Evolutionary conservation across 345 rosid genomes (phyloP), one percentile per base, ranked within the genome.

Genomic region (Camelina neglecta): DNA sequence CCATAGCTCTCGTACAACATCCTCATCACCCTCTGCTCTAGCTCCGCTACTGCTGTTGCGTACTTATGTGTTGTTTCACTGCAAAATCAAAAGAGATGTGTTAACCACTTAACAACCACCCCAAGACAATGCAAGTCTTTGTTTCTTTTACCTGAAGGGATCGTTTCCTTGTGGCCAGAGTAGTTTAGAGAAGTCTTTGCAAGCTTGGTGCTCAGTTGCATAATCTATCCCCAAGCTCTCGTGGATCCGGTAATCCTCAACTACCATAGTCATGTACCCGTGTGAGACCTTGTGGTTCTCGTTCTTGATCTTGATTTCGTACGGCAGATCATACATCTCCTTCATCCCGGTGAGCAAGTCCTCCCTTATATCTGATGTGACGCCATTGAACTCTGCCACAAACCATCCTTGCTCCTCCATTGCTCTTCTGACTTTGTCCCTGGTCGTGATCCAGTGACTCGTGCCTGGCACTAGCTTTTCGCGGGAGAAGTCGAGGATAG

Each of bases 131-230:
- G 35, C 13, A 66, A 50, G 11, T 26, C 8, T 26, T 47, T 3
- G 10, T 41, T 6, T 56, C 10, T 26, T 21, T 13, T 11, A 90
- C 97, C 95, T 38, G 77, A 91, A 89, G 49, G 3, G 63, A 66
- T 72, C 36, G 62, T 91, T 86, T 73, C 90, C 93, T 29, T 77
- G 15, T n/a, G 93, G 89, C 97, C 95, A 91, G 84, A 89, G 85
- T 72, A 88, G 57, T 18, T 80, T 66, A 2, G 92, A 80, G 82
- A 91, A 91, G 59, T 60, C 76, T 20, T 55, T 76, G 62, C 85
- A 69, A 12, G 79, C 88, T 26, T 82, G 77, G 5, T 66, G 26
- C 62, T 77, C 64, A 2, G 87, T 81, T 11, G 95, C 87, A 21
- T 83, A 57, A 48, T 88, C 90, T 12, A 91, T 84, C 51, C 93